These are phyloP conservation scores for Cutaneotrichosporon mucoides DNA, from an alignment of 1,284 basidiomycete species.

Conservation along the genomic window DNA sequence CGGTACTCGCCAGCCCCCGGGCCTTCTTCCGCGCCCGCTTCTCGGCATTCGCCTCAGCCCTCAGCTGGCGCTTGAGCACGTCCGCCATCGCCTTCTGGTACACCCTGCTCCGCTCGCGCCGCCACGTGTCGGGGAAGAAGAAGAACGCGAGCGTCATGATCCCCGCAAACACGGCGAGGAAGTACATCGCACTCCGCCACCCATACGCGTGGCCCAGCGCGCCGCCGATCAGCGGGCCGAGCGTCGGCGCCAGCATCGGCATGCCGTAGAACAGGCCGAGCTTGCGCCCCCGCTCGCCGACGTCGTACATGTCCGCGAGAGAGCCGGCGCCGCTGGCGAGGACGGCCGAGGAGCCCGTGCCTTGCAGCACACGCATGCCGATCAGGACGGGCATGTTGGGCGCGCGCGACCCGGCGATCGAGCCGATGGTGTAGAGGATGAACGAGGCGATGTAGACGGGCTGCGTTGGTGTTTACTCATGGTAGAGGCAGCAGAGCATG, in stretches of 20 bases:
- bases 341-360: slow-evolving; percentile 65
- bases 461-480: slow-evolving; percentile 40
- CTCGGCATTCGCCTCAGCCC: slow-evolving; percentile 26
- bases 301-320: slow-evolving; percentile 71
- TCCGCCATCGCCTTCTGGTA: slow-evolving; percentile 60
- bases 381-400: slow-evolving; percentile 63
- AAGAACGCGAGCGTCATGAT: slow-evolving; percentile 59
- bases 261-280: slow-evolving; percentile 48
- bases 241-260: slow-evolving; percentile 55
- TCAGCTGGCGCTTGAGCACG: slow-evolving; percentile 40
- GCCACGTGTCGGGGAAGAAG: slow-evolving; percentile 74
- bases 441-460: slow-evolving; percentile 63
- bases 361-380: slow-evolving; percentile 50
- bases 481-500: not conserved
- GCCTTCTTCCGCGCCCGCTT: slow-evolving; percentile 24
- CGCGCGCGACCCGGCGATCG: slow-evolving; percentile 62
- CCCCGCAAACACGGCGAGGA: slow-evolving; percentile 63
- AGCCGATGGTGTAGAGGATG: slow-evolving; percentile 59
- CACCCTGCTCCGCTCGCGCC: slow-evolving; percentile 68
- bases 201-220: slow-evolving; percentile 59
- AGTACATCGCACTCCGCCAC: slow-evolving; percentile 79
- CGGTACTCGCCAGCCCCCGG: slow-evolving; percentile 25
- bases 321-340: slow-evolving; percentile 75
- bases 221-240: slow-evolving; percentile 69
- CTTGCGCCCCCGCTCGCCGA: slow-evolving; percentile 68